Percentiles rank a stretch among this genome's conserved stretches.
Evolutionary conservation across 2,329 filamentous ascomycete species (phyloP).

Genomic region (Dactylella cylindrospora): DNA sequence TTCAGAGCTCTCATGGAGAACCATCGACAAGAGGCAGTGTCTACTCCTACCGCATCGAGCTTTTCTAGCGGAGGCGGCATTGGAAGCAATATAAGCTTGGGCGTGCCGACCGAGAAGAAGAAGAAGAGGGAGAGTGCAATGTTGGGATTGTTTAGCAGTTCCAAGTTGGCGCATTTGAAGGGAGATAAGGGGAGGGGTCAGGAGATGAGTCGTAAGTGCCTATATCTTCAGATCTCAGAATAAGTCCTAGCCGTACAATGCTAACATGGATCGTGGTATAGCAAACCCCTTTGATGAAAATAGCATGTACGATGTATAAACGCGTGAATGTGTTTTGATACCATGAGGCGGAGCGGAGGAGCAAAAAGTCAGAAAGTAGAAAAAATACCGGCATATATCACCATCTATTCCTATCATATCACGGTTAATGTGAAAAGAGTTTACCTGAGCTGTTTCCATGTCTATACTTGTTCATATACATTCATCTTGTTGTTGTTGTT

Average conservation of each 20-base stretch:
- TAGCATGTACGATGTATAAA: conserved; percentile 43
- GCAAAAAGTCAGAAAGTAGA: too few relatives aligned
- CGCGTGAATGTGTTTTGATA: too few relatives aligned
- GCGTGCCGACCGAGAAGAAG: conserved; percentile 38
- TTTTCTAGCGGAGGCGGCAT: conserved; percentile 39
- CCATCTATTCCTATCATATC: too few relatives aligned
- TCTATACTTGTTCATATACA: too few relatives aligned
- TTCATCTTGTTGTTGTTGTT: too few relatives aligned
- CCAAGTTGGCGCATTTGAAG: conserved; percentile 37
- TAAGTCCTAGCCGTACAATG: not conserved
- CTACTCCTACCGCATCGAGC: conserved; percentile 31
- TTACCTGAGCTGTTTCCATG: too few relatives aligned
- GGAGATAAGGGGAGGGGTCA: conserved; percentile 23
- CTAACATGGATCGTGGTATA: conserved; percentile 9
- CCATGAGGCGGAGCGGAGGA: too few relatives aligned
- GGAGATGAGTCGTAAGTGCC: conserved; percentile 41
- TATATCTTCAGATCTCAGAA: not conserved
- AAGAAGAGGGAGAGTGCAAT: conserved; percentile 40
- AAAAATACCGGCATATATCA: too few relatives aligned
- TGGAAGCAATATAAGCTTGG: conserved; percentile 36
- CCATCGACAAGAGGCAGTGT: conserved; percentile 20
- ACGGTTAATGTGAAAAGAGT: too few relatives aligned
- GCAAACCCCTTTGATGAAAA: conserved; percentile 43
- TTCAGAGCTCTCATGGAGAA: conserved; percentile 11
- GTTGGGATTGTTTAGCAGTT: conserved; percentile 44